Evolutionary conservation across 495 filamentous ascomycete genomes (phyloP).

Genomic region (Cairneyella variabilis): DNA sequence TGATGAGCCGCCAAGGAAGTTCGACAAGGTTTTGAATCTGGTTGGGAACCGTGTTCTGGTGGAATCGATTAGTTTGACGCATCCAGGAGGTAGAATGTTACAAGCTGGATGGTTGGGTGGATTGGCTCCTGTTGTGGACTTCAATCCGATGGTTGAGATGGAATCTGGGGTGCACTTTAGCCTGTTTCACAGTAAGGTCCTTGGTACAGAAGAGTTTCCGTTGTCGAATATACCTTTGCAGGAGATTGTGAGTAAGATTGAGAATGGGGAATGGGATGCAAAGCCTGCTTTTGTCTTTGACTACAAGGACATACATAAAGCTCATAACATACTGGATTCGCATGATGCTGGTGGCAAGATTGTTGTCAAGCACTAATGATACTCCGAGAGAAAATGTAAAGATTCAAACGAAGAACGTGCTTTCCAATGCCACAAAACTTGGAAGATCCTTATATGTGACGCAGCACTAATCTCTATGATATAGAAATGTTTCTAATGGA

Average conservation of each 20-base stretch:
- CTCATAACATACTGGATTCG: conserved; percentile 1
- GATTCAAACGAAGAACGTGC: too few relatives aligned
- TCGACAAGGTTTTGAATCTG: conserved; percentile 41
- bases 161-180: conserved; percentile 45
- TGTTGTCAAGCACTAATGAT: conserved; percentile 4
- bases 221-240: conserved; percentile 39
- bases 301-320: neutral
- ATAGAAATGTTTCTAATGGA: too few relatives aligned
- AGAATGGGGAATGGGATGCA: conserved; percentile 1
- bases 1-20: conserved; percentile 13
- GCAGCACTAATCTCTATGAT: too few relatives aligned
- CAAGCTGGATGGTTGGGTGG: conserved; percentile 43
- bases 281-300: conserved; percentile 3
- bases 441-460: too few relatives aligned
- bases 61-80: conserved; percentile 35
- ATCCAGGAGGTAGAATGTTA: conserved; percentile 34
- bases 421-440: too few relatives aligned
- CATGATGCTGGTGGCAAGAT: conserved; percentile 8
- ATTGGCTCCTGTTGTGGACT: conserved; percentile 37
- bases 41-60: conserved; percentile 41
- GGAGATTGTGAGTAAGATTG: conserved; percentile 29
- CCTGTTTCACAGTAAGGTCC: conserved; percentile 39
- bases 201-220: conserved; percentile 38
- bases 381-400: too few relatives aligned
- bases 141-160: conserved; percentile 46